phyloP scores from a whole-genome alignment of 1,284 basidiomycete genomes.

The Cryptococcus deneoformans region DNA sequence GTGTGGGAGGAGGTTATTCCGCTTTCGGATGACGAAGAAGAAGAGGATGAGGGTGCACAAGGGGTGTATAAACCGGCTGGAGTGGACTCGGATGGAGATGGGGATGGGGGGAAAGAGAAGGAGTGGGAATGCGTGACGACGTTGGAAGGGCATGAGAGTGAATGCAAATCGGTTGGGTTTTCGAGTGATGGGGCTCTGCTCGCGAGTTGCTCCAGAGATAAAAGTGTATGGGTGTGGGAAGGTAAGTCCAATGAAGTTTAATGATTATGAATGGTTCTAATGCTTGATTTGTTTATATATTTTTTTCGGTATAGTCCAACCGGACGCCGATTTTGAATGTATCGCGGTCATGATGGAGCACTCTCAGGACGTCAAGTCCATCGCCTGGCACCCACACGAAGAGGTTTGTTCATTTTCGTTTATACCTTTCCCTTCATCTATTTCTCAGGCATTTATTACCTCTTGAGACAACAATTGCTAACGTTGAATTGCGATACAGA shows the following conservation, averaged over 20 bases:
- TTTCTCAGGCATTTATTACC: too few species aligned
- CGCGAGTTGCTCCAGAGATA: constrained; percentile 92
- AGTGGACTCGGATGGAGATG: constrained; percentile 40
- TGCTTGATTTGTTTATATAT: neutral
- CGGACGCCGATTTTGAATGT: constrained; percentile 93
- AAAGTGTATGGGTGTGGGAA: constrained; percentile 99
- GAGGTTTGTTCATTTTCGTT: constrained; percentile 60
- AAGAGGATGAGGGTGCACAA: constrained; percentile 44
- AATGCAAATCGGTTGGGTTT: constrained; percentile 94
- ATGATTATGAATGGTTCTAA: neutral
- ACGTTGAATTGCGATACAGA: constrained; percentile 52
- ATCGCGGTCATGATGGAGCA: constrained; percentile 97
- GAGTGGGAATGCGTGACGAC: constrained; percentile 63
- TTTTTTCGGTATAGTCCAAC: constrained; percentile 59
- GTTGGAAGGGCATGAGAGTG: constrained; percentile 94
- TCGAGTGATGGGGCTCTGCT: constrained; percentile 73
- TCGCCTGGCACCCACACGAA: constrained; percentile 92
- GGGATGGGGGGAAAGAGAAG: constrained; percentile 7
- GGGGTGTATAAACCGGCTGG: constrained; percentile 24
- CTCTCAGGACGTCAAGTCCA: constrained; percentile 91
- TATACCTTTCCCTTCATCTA: neutral
- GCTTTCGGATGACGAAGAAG: constrained; percentile 29
- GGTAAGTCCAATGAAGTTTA: constrained; percentile 54
- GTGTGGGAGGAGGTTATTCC: constrained; percentile 75
- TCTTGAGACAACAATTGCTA: too few species aligned